Percentiles rank a stretch among this genome's conserved stretches.
These are phyloP conservation scores for Pyrenophora teres DNA, from an alignment of 2,329 filamentous ascomycete genomes.

Conservation along the genomic window DNA sequence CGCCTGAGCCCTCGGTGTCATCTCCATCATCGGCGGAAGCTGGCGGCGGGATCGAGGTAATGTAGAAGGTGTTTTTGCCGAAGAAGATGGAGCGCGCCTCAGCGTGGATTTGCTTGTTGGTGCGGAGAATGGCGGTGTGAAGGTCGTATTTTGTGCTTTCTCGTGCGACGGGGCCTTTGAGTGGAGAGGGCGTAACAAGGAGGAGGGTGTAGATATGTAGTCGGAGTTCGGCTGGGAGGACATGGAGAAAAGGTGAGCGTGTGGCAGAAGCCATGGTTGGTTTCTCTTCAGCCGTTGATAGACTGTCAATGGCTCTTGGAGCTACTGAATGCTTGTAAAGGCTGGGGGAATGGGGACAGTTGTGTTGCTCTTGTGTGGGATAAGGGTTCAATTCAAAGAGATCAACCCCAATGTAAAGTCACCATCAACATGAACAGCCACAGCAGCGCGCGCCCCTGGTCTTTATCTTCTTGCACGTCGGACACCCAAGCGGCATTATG, in stretches of 20 bases:
- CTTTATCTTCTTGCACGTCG: constrained; percentile 6
- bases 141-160: constrained; percentile 35
- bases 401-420: neutral
- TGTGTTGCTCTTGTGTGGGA: neutral
- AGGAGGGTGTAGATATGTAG: constrained; percentile 38
- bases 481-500: constrained; percentile 6
- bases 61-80: constrained; percentile 47
- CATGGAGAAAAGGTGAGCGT: constrained; percentile 29
- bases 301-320: too few species aligned
- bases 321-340: too few species aligned
- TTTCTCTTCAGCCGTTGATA: neutral
- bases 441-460: constrained; percentile 9
- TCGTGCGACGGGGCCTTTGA: constrained; percentile 29
- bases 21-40: constrained; percentile 1
- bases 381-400: neutral
- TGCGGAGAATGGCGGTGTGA: constrained; percentile 45
- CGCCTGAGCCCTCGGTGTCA: constrained; percentile 14
- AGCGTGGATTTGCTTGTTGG: constrained; percentile 47
- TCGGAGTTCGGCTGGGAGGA: constrained; percentile 39
- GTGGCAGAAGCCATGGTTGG: constrained; percentile 10
- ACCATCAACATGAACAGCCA: neutral
- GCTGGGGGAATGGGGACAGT: neutral
- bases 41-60: constrained; percentile 23
- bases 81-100: constrained; percentile 51
- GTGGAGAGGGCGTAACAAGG: constrained; percentile 22